phyloP scores from a whole-genome alignment of 371 early-diverging fungal species.

The Haplosporangium sp. region DNA sequence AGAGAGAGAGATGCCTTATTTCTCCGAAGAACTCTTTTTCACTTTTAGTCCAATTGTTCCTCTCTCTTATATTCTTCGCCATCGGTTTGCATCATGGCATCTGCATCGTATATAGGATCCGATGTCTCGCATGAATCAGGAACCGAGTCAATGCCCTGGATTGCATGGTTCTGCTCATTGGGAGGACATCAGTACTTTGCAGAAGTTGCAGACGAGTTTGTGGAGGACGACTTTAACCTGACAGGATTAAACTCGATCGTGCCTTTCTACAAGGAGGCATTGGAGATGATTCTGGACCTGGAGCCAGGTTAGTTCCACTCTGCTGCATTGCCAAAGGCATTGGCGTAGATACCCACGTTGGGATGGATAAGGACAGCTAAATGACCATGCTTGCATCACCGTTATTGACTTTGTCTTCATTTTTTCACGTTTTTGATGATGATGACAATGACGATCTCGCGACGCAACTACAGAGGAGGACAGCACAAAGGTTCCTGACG shows the following conservation, averaged over 20 bases:
- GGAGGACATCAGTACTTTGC: constrained; percentile 87
- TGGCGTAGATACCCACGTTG: too few relatives aligned
- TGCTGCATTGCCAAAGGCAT: not conserved
- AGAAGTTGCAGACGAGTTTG: constrained; percentile 89
- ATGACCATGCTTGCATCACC: not conserved
- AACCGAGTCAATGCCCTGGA: constrained; percentile 73
- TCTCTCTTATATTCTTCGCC: not conserved
- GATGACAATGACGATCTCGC: too few relatives aligned
- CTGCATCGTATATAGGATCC: constrained; percentile 17
- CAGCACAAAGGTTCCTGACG: constrained; percentile 54
- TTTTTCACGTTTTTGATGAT: not conserved
- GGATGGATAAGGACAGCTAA: not conserved
- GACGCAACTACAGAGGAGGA: constrained; percentile 42
- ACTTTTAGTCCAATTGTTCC: not conserved
- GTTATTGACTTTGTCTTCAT: not conserved
- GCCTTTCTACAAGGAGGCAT: constrained; percentile 82
- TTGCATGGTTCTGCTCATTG: constrained; percentile 89
- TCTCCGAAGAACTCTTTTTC: not conserved
- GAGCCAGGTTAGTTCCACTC: constrained; percentile 66
- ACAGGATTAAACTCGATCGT: constrained; percentile 87
- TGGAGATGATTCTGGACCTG: constrained; percentile 88
- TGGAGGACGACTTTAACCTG: constrained; percentile 94
- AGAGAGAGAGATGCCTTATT: too few relatives aligned
- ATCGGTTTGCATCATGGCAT: not conserved
- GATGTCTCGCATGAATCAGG: constrained; percentile 50